phyloP scores from a whole-genome alignment of 1,284 basidiomycete genomes.

The Puccinia horiana region DNA sequence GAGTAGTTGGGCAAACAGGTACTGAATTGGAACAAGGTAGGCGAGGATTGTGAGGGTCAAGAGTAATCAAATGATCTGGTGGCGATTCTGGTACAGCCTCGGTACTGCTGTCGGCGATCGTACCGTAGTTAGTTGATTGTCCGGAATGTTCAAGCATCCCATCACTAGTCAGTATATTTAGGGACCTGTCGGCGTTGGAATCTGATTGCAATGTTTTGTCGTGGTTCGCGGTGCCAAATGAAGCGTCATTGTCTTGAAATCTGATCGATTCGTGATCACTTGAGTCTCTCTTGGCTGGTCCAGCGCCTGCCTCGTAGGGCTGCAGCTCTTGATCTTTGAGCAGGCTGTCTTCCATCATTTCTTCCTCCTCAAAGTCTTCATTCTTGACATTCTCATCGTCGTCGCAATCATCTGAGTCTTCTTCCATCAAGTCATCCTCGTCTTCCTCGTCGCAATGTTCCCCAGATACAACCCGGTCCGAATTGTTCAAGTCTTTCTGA shows the following conservation, averaged over 20 bases:
- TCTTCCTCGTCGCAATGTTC: conserved; percentile 12
- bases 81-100: neutral
- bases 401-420: conserved; percentile 43
- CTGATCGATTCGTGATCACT: conserved; percentile 8
- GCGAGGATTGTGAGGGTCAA: neutral
- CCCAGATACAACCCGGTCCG: neutral
- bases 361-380: neutral
- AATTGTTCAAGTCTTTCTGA: neutral
- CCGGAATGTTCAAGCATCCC: conserved; percentile 6
- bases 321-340: neutral
- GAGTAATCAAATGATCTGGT: neutral
- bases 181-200: neutral
- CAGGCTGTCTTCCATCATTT: neutral
- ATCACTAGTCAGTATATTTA: conserved; percentile 29
- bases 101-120: neutral
- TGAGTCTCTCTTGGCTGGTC: neutral
- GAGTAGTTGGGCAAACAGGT: neutral
- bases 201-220: conserved; percentile 4
- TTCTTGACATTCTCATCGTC: conserved; percentile 26
- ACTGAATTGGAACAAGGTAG: neutral
- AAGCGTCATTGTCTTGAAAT: neutral
- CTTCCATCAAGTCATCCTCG: conserved; percentile 46
- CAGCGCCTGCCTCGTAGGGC: neutral
- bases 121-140: conserved; percentile 1
- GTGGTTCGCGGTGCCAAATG: neutral